Evolutionary conservation across 768 basidiomycete species (phyloP), one percentile per base, ranked within the genome.

Genomic region (Trametes gibbosa): DNA sequence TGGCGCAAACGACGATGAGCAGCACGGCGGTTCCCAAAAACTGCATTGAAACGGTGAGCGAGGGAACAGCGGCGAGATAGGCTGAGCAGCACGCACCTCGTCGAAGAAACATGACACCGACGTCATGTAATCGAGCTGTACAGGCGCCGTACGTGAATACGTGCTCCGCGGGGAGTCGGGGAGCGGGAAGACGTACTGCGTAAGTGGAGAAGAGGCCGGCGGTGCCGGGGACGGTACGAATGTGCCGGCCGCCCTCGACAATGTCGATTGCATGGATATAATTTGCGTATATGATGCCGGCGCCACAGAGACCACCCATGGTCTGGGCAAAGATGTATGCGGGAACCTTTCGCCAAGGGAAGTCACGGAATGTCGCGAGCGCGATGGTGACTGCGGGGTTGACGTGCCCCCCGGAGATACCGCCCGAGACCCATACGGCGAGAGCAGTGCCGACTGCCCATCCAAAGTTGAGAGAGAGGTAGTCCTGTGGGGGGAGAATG

Each of bases 281-380:
- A 64, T 85, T 84, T 6, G 76, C 86, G 62, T 87, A 89, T 32
- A 83, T 70, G 41, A 84, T 67, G 1, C 79, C 80, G 14, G 81
- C 81, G 17, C 85, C 88, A 45, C 79, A 75, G 34, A 86, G 64
- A 5, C 73, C 86, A 21, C 87, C 88, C 49, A 89, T 68, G 19
- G 86, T 57, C 68, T 90, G 88, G 0, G 85, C 80, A 49, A 83
- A 66, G 46, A 88, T 80, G 68, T 84, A 91, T 21, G 65, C 78
- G 0, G 91, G 91, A 0, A 91, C 91, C 69, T 92, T 92, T 63
- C 78, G 79, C 86, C 88, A 88, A 0, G 91, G 89, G 72, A 93
- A 92, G 46, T 78, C 79, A 62, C 90, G 83, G 70, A 84, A 84
- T 2, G 82, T 75, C 4, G 87, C 88, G 45, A 91, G 66, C 14